Evolutionary conservation across 805 yeast species (phyloP), one percentile per base, ranked within the genome.

Genomic region (Saccharomycopsis babjevae): DNA sequence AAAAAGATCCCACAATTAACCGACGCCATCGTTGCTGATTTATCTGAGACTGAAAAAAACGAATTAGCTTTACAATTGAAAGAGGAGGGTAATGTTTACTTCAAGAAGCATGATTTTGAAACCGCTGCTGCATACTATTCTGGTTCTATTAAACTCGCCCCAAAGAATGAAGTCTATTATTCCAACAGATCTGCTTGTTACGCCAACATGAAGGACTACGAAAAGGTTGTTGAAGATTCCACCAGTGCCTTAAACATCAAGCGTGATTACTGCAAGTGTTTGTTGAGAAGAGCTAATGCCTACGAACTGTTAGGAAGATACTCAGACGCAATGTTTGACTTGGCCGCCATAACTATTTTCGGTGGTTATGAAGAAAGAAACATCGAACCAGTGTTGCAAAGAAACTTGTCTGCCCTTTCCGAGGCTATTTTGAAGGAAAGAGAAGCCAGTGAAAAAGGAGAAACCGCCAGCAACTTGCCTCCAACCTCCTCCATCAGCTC

Each of bases 181-280:
- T 90, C 97, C 64, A 94, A 94, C 79, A 85, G 97, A 75, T 91
- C 98, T 34, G 99, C 99, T 18, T 93, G 97, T 75, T 88, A 88
- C 75, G 88, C 92, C 58, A 89, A 96, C 8, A 77, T 89, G 66
- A 82, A 84, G 65, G 83, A 91, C 64, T 84, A 83, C 71, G 90
- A 89, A 68, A 86, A 90, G 71, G 97, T 92, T 56, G 80, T 94
- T 65, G 88, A 84, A 67, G 97, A 91, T 72, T 88, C 97, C 61
- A 83, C 96, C 22, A 81, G 80, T 64, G 99, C 98, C 34, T 80
- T 94, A 68, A 80, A 84, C 68, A 76, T 93, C 68, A 88, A 90
- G 72, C 97, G 96, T 13, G 93, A 88, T 71, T 93, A 94, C 76
- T 77, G 89, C 69, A 94, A 94, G 77, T 94, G 97, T 74, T 78